Evolutionary conservation across 768 basidiomycete species (phyloP), one percentile per base, ranked within the genome.

Genomic region (Agrocybe pediades): DNA sequence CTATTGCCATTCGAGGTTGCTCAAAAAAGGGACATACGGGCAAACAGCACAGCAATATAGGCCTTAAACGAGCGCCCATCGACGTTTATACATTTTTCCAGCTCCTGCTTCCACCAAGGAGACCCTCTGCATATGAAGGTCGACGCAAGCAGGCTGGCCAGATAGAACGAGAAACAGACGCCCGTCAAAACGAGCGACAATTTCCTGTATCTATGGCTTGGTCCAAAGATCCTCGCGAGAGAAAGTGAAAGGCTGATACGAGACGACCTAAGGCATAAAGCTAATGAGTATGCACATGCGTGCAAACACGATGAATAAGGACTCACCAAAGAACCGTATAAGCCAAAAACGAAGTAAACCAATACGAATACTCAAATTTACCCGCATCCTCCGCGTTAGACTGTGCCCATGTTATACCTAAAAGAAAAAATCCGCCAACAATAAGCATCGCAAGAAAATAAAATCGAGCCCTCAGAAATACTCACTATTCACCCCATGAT

Each of bases 161-260:
- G 1, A 27, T 59, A 59, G 3, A 45, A 20, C 13, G 44, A 9
- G 11, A 53, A 29, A 17, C 54, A 52, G 9, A 48, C 11, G 2
- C 17, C 33, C 20, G 59, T 44, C 13, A 57, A 36, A 8, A 23
- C n/a, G 7, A 60, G 21, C 6, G 50, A 30, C 15, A 27, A 23
- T 15, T 41, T 53, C 29, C 61, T n/a, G 30, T n/a, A 51, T 15
- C 6, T 26, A 15, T 57, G 46, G 21, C 54, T 52, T 4, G 61
- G 45, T 19, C 46, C n/a, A 39, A 62, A 62, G 9, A 62, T 53
- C 33, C 51, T 50, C 3, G 44, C 44, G 9, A 62, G 9, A 9
- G 61, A 57, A 5, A 62, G 41, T 6, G 53, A 21, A 11, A 60
- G 36, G 17, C 52, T 53, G 21, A 59, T 50, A 2, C 61, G 58